These are phyloP conservation scores for Xylaria digitata DNA, from an alignment of 2,329 filamentous ascomycete genomes.

Conservation along the genomic window DNA sequence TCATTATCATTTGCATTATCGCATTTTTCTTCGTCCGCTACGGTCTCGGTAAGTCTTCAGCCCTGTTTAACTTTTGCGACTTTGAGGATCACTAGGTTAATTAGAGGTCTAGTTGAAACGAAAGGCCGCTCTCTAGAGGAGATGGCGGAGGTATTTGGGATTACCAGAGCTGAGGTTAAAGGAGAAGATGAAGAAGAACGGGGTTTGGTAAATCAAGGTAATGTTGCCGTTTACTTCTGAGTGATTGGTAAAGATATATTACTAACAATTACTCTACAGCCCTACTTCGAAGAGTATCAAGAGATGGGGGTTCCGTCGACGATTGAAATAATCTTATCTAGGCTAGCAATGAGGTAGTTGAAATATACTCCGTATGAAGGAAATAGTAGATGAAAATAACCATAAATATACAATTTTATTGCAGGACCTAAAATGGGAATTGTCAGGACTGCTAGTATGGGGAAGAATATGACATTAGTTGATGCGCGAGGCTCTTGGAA, in stretches of 20 bases:
- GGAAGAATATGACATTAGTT: no score
- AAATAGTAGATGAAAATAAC: neutral
- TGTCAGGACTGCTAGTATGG: no score
- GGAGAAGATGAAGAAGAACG: conserved; percentile 29
- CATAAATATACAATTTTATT: no score
- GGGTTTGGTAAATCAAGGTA: conserved; percentile 38
- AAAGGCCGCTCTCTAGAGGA: conserved; percentile 36
- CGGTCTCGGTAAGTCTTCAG: conserved; percentile 39
- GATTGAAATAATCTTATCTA: neutral
- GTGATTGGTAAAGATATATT: neutral
- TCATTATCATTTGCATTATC: conserved; percentile 45
- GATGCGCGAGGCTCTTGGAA: no score
- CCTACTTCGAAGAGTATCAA: conserved; percentile 12
- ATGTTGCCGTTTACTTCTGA: neutral
- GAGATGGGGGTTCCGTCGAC: conserved; percentile 7
- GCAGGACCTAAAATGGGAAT: no score
- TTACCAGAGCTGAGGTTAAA: conserved; percentile 29
- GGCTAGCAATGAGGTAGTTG: no score
- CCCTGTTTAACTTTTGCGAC: neutral
- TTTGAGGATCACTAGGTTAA: neutral
- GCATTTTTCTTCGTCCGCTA: conserved; percentile 48
- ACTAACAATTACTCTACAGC: conserved; percentile 10
- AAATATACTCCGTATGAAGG: no score
- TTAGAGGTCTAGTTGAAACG: conserved; percentile 29
- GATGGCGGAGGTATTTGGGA: conserved; percentile 46